Base-by-base conservation (phyloP, 352 stramenopile species). In the Phytopythium montanum region DNA sequence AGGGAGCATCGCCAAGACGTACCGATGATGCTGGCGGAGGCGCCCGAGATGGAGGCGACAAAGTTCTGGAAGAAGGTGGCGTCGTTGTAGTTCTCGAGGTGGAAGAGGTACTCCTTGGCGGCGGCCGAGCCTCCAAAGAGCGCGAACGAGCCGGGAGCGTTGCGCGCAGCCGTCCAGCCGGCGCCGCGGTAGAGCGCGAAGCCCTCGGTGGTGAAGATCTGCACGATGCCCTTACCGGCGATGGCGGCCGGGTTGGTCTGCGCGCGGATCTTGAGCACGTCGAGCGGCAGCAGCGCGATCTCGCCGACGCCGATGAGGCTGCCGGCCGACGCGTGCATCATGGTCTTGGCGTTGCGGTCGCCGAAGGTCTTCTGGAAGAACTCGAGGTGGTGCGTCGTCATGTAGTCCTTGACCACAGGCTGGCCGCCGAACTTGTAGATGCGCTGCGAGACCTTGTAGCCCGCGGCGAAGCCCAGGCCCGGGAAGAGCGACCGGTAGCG, bases 371-470 rank as follows among this genome's bases (percentile, higher is more conserved):
- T 69, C 65, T 95, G 79, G 73, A 98, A 97, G 50, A 81, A 82
- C n/a, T 85, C 64, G 19, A 81, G 75, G 75, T 98, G 87, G 68
- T 93, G 76, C 64, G 82, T 93, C 21, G 74, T 93, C 76, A 98
- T 96, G 69, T 89, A 95, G 69, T 98, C 94, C 61, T 94, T 90
- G 49, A 98, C 90, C 48, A 97, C 85, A 16, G 91, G 92, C 77
- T 98, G 95, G 31, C 95, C 95, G 56, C 94, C 94, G 72, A 98
- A 98, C 75, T 98, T 98, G 82, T 98, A 98, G 56, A 98, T 95
- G 55, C 95, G 90, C 76, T 98, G 94, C 48, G 96, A 92, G 66
- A 98, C 85, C 79, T 98, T 98, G 87, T 98, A 98, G 49, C 85
- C 95, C 23, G 93, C 94, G 21, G 92, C 95, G 65, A 98, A 98